Base-by-base conservation (phyloP, 2,329 filamentous ascomycete genomes). In the Trichoderma harzianum region DNA sequence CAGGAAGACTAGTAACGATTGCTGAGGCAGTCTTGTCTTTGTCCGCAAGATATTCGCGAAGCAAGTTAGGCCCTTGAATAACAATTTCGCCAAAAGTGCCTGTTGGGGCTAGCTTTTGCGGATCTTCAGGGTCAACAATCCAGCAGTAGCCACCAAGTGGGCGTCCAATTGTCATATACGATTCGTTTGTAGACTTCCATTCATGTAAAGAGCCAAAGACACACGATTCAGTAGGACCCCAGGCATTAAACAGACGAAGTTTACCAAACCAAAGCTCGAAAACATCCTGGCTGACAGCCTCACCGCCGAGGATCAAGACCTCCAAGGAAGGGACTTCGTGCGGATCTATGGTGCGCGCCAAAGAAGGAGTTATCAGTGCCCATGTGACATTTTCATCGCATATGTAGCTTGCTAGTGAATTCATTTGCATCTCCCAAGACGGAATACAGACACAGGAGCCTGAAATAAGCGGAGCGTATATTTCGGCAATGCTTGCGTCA, bases 311-410 rank as follows among this genome's bases (percentile, higher is more conserved):
- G 6, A 71, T 64, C n/a, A 73, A 36, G 3, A 71, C 36, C 34
- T 73, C 62, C 1, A 73, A 18, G 30, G 53, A 65, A 12, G 73
- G 71, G 7, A 73, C 73, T 30, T 72, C 62, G 16, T 55, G 18
- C 26, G 73, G 73, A 34, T 84, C 24, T 7, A 71, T 70, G 11
- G 72, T 67, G 14, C 73, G 51, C 12, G 67, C 57, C 71, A 68
- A 60, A 6, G 71, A 70, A 30, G 71, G 72, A 2, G 73, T 74
- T 7, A 73, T 24, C 32, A 73, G 60, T 32, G 73, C 68, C 71
- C 71, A 73, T 26, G 61, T 74, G 2, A 71, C 72, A 0, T 39
- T 36, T 3, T 60, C 10, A 6, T 68, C n/a, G 4, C 57, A 26
- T 5, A 74, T 74, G 7, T 63, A 68, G 24, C 30, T n/a, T 21